These are phyloP conservation scores for Fistulifera solaris DNA, from an alignment of 108 stramenopile genomes.

Conservation along the genomic window DNA sequence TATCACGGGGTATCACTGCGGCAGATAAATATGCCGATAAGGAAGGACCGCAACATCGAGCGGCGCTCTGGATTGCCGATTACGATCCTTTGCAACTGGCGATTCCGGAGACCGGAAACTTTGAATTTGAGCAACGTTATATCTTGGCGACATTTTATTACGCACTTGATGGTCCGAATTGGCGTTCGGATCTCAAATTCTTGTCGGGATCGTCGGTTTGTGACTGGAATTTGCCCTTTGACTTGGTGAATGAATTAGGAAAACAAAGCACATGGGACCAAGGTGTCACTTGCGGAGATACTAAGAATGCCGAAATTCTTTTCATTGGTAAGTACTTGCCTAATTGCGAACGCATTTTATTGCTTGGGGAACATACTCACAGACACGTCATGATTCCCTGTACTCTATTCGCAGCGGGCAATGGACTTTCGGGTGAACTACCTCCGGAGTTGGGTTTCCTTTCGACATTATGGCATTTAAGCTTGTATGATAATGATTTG, in stretches of 20 bases:
- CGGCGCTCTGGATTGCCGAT: background rate
- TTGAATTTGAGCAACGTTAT: conserved; percentile 36
- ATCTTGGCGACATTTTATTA: conserved; percentile 33
- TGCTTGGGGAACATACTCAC: too few relatives aligned
- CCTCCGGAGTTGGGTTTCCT: conserved; percentile 33
- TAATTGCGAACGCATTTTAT: too few relatives aligned
- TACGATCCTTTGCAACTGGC: background rate
- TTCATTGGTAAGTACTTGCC: background rate
- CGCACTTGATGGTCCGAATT: conserved; percentile 33
- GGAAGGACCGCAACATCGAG: background rate
- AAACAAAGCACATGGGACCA: too few relatives aligned
- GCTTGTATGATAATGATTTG: conserved; percentile 4
- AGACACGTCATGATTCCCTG: too few relatives aligned
- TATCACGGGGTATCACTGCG: too few relatives aligned
- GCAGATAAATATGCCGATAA: background rate
- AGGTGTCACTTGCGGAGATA: too few relatives aligned
- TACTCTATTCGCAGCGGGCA: too few relatives aligned
- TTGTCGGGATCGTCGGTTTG: conserved; percentile 1
- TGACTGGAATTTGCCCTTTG: conserved; percentile 9
- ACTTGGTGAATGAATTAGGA: background rate
- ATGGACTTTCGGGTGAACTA: conserved; percentile 21
- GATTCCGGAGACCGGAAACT: background rate
- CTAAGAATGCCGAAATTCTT: background rate
- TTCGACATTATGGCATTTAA: conserved; percentile 19
- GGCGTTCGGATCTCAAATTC: conserved; percentile 13